Evolutionary conservation across 306 rosid species (phyloP).

Genomic region (Cotoneaster glaucophyllus): DNA sequence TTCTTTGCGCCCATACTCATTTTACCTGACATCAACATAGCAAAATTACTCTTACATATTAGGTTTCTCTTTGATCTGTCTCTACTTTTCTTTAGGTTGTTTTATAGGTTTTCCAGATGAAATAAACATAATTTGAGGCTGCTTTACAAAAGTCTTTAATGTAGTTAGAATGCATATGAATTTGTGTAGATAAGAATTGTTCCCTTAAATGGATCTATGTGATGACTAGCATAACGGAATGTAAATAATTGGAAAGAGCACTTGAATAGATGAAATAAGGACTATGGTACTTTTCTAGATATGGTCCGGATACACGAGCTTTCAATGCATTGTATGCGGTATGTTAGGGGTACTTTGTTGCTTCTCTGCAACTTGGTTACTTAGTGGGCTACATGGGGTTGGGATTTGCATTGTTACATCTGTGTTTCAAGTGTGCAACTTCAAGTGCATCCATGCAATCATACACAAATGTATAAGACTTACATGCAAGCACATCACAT

Average conservation of each 20-base stretch:
- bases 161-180: neutral
- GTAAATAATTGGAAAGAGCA: neutral
- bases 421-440: neutral
- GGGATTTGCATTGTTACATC: neutral
- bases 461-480: neutral
- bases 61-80: neutral
- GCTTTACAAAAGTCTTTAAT: neutral
- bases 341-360: neutral
- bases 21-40: neutral
- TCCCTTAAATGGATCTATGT: neutral
- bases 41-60: neutral
- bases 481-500: neutral
- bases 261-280: neutral
- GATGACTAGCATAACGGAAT: neutral
- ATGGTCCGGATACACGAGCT: neutral
- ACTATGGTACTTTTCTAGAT: neutral
- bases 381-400: neutral
- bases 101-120: neutral
- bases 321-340: neutral
- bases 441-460: neutral
- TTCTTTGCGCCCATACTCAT: neutral
- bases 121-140: neutral
- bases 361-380: neutral
- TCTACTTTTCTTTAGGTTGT: neutral
- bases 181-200: neutral